Conservation (phyloP, 176 grass and related monocot species). For the Carex cristatella region DNA sequence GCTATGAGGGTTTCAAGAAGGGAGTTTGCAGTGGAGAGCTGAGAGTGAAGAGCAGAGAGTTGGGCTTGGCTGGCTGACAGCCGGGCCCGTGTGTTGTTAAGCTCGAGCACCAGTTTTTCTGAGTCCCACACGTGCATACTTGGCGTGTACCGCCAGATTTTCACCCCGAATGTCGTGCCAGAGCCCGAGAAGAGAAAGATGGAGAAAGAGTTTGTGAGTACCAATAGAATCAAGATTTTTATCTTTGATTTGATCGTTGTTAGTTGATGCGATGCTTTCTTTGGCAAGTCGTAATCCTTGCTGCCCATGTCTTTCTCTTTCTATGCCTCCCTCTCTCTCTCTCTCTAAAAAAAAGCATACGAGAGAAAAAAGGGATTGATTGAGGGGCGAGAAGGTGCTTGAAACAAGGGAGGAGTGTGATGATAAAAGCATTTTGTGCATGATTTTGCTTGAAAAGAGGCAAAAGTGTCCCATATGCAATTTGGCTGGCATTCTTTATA, state of each 20-base stretch:
- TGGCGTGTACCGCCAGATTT: conserved; percentile 11
- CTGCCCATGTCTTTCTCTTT: conserved; percentile 37
- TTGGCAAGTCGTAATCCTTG: conserved; percentile 35
- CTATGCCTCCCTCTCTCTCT: background rate
- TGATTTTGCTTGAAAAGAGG: conserved; percentile 4
- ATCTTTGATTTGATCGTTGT: conserved; percentile 14
- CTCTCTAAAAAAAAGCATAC: background rate
- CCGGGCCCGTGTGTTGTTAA: conserved; percentile 38
- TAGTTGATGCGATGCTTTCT: conserved; percentile 17
- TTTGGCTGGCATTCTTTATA: too few relatives aligned
- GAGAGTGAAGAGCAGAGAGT: conserved; percentile 30
- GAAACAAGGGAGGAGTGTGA: background rate
- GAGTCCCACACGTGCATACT: conserved; percentile 33
- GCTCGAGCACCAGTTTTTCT: conserved; percentile 34
- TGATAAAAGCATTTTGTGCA: background rate
- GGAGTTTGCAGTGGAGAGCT: conserved; percentile 37
- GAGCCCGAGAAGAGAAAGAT: conserved; percentile 22
- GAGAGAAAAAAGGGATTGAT: background rate
- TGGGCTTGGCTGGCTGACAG: conserved; percentile 26
- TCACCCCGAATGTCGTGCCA: background rate
- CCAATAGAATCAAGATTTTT: conserved; percentile 22
- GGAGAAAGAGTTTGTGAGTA: conserved; percentile 15
- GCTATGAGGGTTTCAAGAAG: conserved; percentile 49
- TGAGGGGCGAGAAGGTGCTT: background rate
- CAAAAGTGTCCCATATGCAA: background rate